phyloP scores from a whole-genome alignment of 2,329 filamentous ascomycete species.

The Paramyrothecium roridum region DNA sequence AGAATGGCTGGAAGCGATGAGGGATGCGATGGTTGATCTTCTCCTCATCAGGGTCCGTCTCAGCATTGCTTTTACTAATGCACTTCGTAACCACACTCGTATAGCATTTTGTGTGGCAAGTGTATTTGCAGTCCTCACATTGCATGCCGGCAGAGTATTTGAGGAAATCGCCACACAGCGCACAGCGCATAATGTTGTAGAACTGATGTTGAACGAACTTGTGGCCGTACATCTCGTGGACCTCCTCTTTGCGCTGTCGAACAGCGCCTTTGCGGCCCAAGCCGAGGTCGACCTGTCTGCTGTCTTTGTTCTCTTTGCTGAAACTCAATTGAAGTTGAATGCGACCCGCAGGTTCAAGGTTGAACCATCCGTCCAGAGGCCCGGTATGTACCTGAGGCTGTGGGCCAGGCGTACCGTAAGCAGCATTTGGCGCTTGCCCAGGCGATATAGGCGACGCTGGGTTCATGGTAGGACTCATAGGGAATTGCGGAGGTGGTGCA shows the following conservation, averaged over 20 bases:
- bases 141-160: constrained; percentile 99
- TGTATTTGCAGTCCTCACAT: constrained; percentile 99
- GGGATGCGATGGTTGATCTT: constrained; percentile 99
- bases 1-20: constrained; percentile 94
- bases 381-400: constrained; percentile 53
- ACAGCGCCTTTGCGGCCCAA: constrained; percentile 94
- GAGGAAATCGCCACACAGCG: constrained; percentile 94
- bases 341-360: constrained; percentile 87
- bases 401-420: constrained; percentile 29
- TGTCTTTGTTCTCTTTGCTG: constrained; percentile 82
- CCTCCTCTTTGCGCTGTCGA: constrained; percentile 94
- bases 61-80: constrained; percentile 98
- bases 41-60: constrained; percentile 96
- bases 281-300: constrained; percentile 80
- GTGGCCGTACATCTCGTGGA: constrained; percentile 98
- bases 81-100: constrained; percentile 96
- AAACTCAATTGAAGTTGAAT: constrained; percentile 92
- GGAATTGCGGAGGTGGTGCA: constrained; percentile 49
- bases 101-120: constrained; percentile 97
- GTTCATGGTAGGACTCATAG: constrained; percentile 47
- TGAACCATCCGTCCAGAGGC: constrained; percentile 92
- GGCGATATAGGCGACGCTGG: constrained; percentile 39
- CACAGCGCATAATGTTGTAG: constrained; percentile 99
- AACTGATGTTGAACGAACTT: constrained; percentile 99
- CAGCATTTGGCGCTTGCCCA: constrained; percentile 22